phyloP scores from a whole-genome alignment of 2,329 filamentous ascomycete genomes.

The Colletotrichum kahawae region DNA sequence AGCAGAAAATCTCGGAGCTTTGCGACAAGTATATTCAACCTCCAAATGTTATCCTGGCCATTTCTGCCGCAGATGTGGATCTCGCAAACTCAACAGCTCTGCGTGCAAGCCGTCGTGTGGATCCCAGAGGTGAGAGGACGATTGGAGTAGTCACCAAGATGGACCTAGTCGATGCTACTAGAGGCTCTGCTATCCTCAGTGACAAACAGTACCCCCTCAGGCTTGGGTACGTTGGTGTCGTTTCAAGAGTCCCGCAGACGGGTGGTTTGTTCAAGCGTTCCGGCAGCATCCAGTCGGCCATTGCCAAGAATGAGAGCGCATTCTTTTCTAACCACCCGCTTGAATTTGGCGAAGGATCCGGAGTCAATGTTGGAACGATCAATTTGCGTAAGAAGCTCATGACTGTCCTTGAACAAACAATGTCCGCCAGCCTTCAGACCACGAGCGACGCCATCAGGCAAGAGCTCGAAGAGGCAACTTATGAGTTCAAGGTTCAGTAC shows the following conservation, averaged over 20 bases:
- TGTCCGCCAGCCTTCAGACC: slow-evolving; percentile 88
- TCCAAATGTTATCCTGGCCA: slow-evolving; percentile 95
- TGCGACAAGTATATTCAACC: slow-evolving; percentile 98
- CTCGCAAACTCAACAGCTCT: slow-evolving; percentile 94
- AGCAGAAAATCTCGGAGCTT: slow-evolving; percentile 93
- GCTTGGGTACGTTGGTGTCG: slow-evolving; percentile 95
- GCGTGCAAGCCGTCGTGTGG: slow-evolving; percentile 86
- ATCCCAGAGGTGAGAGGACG: slow-evolving; percentile 91
- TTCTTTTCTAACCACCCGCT: slow-evolving; percentile 85
- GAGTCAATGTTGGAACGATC: slow-evolving; percentile 80
- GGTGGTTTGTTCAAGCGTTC: slow-evolving; percentile 82
- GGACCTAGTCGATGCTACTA: slow-evolving; percentile 87
- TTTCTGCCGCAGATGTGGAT: slow-evolving; percentile 97
- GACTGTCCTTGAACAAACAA: slow-evolving; percentile 95
- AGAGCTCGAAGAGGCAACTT: slow-evolving; percentile 94
- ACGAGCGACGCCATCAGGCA: slow-evolving; percentile 93
- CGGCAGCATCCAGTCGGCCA: slow-evolving; percentile 78
- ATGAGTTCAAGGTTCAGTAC: slow-evolving; percentile 99
- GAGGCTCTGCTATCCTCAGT: slow-evolving; percentile 78
- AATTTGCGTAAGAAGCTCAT: slow-evolving; percentile 95
- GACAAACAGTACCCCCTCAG: slow-evolving; percentile 94
- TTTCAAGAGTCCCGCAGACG: slow-evolving; percentile 77
- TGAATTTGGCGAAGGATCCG: slow-evolving; percentile 77
- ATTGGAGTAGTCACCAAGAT: slow-evolving; percentile 99
- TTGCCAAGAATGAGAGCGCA: slow-evolving; percentile 84